Conservation (phyloP, 768 basidiomycete species). For the Russula olivacea region DNA sequence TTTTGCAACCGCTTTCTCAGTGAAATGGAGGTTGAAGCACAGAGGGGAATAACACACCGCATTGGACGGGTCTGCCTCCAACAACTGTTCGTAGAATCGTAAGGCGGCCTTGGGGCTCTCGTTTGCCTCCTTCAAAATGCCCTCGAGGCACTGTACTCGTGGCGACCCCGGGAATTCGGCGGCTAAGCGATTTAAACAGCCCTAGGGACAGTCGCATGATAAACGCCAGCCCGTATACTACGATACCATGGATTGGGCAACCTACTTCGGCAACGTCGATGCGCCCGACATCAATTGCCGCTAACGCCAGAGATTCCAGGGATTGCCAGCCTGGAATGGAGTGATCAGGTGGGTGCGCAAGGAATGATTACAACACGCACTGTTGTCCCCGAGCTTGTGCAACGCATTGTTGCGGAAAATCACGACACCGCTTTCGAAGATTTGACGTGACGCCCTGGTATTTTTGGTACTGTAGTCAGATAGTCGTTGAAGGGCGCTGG, state of each 20-base stretch:
- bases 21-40: not conserved
- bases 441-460: constrained; percentile 33
- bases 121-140: constrained; percentile 70
- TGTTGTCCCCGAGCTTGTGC: constrained; percentile 32
- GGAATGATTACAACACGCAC: constrained; percentile 14
- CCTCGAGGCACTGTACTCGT: constrained; percentile 69
- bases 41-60: constrained; percentile 44
- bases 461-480: constrained; percentile 33
- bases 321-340: constrained; percentile 60
- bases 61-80: constrained; percentile 63
- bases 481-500: constrained; percentile 33
- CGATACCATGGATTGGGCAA: constrained; percentile 27
- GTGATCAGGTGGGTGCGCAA: not conserved
- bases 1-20: not conserved
- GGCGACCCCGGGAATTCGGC: constrained; percentile 73
- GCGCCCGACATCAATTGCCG: constrained; percentile 70
- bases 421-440: constrained; percentile 32
- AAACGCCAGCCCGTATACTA: not conserved
- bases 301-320: constrained; percentile 72
- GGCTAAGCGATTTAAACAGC: constrained; percentile 54
- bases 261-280: constrained; percentile 68
- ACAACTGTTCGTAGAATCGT: constrained; percentile 53
- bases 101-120: constrained; percentile 53
- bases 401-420: constrained; percentile 31
- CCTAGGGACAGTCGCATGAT: constrained; percentile 33